These are phyloP conservation scores for Mycena sanguinolenta DNA, from an alignment of 768 basidiomycete species.

Conservation along the genomic window DNA sequence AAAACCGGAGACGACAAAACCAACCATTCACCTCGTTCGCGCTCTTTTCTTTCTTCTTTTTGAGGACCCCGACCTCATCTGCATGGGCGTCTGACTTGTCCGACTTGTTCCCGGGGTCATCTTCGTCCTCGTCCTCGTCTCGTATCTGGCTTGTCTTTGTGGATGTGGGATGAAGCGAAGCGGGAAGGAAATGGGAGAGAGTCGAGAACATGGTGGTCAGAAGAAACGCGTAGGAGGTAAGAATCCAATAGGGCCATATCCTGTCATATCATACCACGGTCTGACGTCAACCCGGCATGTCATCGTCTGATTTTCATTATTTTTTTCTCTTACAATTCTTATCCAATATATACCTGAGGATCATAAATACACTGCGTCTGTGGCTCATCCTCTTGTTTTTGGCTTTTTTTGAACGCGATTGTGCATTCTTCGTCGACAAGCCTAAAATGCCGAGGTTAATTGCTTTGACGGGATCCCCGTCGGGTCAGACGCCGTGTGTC, in stretches of 20 bases:
- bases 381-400: background rate
- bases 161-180: conserved; percentile 54
- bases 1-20: background rate
- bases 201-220: conserved; percentile 62
- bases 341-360: no score
- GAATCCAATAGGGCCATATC: background rate
- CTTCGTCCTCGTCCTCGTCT: conserved; percentile 50
- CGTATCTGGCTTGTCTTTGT: conserved; percentile 37
- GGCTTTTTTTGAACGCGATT: no score
- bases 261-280: background rate
- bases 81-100: conserved; percentile 29
- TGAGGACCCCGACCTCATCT: conserved; percentile 47
- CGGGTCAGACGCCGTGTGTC: no score
- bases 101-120: conserved; percentile 40
- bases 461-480: no score
- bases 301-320: background rate
- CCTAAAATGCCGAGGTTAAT: no score
- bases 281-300: conserved; percentile 2
- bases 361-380: no score
- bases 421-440: no score
- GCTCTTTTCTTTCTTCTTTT: conserved; percentile 62
- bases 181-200: conserved; percentile 64
- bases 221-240: conserved; percentile 2
- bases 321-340: background rate
- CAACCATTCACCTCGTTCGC: conserved; percentile 60